Conservation (phyloP, 495 filamentous ascomycete species). For the Thozetella sp. region DNA sequence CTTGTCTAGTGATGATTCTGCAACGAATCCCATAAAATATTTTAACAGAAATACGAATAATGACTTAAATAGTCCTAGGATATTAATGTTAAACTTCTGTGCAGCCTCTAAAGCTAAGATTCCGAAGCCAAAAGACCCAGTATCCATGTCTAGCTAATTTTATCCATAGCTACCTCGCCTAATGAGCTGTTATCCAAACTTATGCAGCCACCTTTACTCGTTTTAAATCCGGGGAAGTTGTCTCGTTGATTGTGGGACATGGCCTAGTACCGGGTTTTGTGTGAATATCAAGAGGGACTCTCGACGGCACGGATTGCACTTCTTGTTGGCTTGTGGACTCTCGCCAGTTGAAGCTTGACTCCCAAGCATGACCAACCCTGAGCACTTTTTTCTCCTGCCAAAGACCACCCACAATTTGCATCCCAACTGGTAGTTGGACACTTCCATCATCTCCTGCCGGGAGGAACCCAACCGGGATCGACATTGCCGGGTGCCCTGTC, state of each 20-base stretch:
- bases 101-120: no score
- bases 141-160: no score
- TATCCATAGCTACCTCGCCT: neutral
- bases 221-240: neutral
- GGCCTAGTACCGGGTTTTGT: neutral
- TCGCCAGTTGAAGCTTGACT: conserved; percentile 35
- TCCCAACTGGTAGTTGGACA: conserved; percentile 48
- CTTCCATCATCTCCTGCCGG: conserved; percentile 31
- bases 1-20: no score
- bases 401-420: conserved; percentile 53
- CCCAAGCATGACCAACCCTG: conserved; percentile 43
- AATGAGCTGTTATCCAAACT: neutral
- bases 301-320: neutral
- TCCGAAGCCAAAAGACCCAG: no score
- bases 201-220: neutral
- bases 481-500: conserved; percentile 56
- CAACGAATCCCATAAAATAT: no score
- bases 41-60: no score
- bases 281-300: no score
- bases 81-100: no score
- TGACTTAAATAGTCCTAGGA: no score
- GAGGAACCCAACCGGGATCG: conserved; percentile 49
- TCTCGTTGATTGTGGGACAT: neutral
- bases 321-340: neutral
- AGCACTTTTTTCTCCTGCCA: conserved; percentile 47